Base-by-base conservation (phyloP, 163 green algal genomes). In the Scenedesmus sp. region DNA sequence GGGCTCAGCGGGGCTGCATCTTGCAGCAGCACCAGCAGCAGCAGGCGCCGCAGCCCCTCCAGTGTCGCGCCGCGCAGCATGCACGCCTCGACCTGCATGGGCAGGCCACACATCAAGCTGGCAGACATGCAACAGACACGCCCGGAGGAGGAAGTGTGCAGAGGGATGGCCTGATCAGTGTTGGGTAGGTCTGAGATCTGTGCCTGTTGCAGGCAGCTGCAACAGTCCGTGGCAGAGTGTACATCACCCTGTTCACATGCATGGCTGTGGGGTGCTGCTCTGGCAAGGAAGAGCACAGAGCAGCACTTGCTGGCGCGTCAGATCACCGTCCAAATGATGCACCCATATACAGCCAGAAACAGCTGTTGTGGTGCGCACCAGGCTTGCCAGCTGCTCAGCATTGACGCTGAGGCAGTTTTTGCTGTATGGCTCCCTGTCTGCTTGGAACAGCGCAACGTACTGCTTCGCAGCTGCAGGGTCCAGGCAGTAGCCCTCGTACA, bases 401-500 rank as follows among this genome's bases (percentile, higher is more conserved):
- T 94, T 93, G 6, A 79, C 72, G 20, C 68, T 78, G n/a, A 95
- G 46, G 81, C 87, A 90, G 70, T 65, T 42, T 40, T n/a, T 35
- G 30, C 44, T 42, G 85, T 94, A 94, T 12, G 93, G 93, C 78
- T 81, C 59, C 13, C n/a, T 15, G 16, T 68, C n/a, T 18, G 30
- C 18, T 1, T 78, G 73, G 79, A 76, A 91, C 61, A 94, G 76
- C 15, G 40, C n/a, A 9, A 84, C 13, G 85, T 94, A 94, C 88
- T 93, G 88, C 44, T 91, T 84, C 1, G 88, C 92, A 35, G 90
- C 81, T 9, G 44, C 87, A 33, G 92, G 30, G 37, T 93, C 89
- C 51, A 95, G 33, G 65, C 94, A 95, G 83, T 93, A 93, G 1
- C 93, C 93, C 80, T 93, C 87, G 87, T 90, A 95, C 53, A 95